Percentiles rank a stretch among this genome's conserved stretches.
Evolutionary conservation across 2,329 filamentous ascomycete genomes (phyloP).

Genomic region (Pseudogymnoascus sp.): DNA sequence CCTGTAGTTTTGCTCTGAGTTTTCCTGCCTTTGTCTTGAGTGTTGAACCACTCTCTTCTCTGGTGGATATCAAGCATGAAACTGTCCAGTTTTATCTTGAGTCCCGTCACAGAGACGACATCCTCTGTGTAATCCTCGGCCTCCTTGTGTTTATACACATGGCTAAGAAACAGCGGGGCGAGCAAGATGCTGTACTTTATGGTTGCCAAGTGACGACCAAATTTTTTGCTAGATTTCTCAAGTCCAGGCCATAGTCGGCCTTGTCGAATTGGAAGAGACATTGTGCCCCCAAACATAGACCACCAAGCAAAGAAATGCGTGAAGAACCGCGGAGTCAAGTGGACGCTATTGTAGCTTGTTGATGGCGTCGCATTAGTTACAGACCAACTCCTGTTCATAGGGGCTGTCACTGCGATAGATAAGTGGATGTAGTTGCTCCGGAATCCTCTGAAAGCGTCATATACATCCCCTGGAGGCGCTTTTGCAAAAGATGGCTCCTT

Average conservation of each 20-base stretch:
- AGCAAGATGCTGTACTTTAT: conserved; percentile 95
- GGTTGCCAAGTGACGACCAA: conserved; percentile 91
- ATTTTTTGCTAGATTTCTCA: conserved; percentile 97
- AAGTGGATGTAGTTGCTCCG: conserved; percentile 94
- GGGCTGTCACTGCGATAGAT: conserved; percentile 83
- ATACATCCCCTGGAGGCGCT: conserved; percentile 46
- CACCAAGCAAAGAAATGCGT: conserved; percentile 98
- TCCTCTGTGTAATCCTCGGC: conserved; percentile 73
- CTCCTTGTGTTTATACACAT: conserved; percentile 98
- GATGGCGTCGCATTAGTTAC: conserved; percentile 67
- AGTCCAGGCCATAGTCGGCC: conserved; percentile 83
- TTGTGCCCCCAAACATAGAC: conserved; percentile 89
- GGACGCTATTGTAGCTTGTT: conserved; percentile 91
- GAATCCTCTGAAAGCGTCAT: conserved; percentile 96
- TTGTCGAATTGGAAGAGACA: conserved; percentile 91
- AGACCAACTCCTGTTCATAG: conserved; percentile 79
- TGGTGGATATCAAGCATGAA: conserved; percentile 97
- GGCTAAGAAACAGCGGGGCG: conserved; percentile 87
- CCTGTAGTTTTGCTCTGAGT: conserved; percentile 76
- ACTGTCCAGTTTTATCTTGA: conserved; percentile 92
- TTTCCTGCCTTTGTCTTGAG: conserved; percentile 66
- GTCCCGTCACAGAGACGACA: conserved; percentile 82
- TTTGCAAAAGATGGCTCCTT: conserved; percentile 72
- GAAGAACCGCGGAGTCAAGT: conserved; percentile 91
- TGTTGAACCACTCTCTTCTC: conserved; percentile 83